phyloP scores from a whole-genome alignment of 176 grass and related monocot genomes.

The Musa acuminata region DNA sequence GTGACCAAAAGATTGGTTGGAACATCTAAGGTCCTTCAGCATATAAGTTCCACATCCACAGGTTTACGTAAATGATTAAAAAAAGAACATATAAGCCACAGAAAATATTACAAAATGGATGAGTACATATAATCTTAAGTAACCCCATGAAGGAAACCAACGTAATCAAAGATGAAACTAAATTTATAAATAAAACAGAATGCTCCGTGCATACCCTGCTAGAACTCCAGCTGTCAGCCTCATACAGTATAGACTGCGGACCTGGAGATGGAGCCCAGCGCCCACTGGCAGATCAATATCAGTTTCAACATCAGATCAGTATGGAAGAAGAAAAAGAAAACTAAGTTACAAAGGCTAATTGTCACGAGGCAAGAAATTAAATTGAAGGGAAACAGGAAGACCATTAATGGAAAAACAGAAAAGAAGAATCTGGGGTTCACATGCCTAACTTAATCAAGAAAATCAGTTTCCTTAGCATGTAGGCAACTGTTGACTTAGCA shows the following conservation, averaged over 20 bases:
- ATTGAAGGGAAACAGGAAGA: slow-evolving; percentile 8
- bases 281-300: slow-evolving; percentile 39
- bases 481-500: too few species aligned
- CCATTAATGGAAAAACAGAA: background rate
- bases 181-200: background rate
- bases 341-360: slow-evolving; percentile 2
- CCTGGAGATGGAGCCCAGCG: slow-evolving; percentile 44
- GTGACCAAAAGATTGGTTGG: slow-evolving; percentile 38
- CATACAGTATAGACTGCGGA: slow-evolving; percentile 34
- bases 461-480: too few species aligned
- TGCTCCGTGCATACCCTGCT: slow-evolving; percentile 39
- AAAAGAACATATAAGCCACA: slow-evolving; percentile 1
- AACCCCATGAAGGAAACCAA: background rate
- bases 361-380: background rate
- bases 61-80: background rate
- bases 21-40: slow-evolving; percentile 62
- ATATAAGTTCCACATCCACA: slow-evolving; percentile 25
- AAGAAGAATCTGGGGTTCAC: background rate
- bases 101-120: background rate
- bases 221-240: slow-evolving; percentile 62
- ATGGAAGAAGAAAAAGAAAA: slow-evolving; percentile 10
- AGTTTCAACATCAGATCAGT: slow-evolving; percentile 23
- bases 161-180: background rate
- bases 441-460: too few species aligned
- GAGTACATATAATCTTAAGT: background rate